Evolutionary conservation across 2,329 filamentous ascomycete species (phyloP).

Genomic region (Thelonectria olida): DNA sequence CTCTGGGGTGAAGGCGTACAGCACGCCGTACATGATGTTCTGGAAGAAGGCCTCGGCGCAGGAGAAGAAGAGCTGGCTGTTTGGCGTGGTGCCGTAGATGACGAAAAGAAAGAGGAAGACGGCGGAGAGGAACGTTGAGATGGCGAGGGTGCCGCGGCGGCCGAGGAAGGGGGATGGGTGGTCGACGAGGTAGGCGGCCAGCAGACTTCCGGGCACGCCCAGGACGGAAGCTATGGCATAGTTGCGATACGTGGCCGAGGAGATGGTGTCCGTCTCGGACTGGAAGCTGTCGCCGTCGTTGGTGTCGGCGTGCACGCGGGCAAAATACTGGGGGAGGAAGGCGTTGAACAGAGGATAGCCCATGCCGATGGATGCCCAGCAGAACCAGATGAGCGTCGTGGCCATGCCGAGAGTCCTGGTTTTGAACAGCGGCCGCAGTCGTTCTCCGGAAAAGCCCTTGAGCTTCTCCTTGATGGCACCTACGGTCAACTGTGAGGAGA

Average conservation of each 20-base stretch:
- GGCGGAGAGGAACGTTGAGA: slow-evolving; percentile 73
- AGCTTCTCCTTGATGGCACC: slow-evolving; percentile 67
- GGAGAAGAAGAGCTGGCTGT: slow-evolving; percentile 70
- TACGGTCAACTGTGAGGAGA: slow-evolving; percentile 35
- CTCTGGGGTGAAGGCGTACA: slow-evolving; percentile 82
- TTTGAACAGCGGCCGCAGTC: slow-evolving; percentile 72
- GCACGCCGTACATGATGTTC: slow-evolving; percentile 80
- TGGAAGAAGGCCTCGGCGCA: slow-evolving; percentile 77
- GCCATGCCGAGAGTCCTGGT: slow-evolving; percentile 60
- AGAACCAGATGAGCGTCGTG: slow-evolving; percentile 75
- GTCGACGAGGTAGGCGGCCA: slow-evolving; percentile 78
- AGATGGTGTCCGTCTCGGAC: slow-evolving; percentile 49
- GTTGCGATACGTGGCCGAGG: slow-evolving; percentile 74
- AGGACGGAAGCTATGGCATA: slow-evolving; percentile 82
- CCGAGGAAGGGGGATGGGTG: slow-evolving; percentile 69
- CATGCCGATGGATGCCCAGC: slow-evolving; percentile 85
- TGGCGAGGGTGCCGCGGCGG: slow-evolving; percentile 76
- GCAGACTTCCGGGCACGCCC: slow-evolving; percentile 79
- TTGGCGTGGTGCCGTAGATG: slow-evolving; percentile 63
- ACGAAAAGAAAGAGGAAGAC: slow-evolving; percentile 76
- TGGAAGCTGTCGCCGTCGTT: slow-evolving; percentile 34
- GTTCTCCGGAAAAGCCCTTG: slow-evolving; percentile 71
- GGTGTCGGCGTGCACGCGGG: slow-evolving; percentile 58
- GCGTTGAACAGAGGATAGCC: slow-evolving; percentile 90
- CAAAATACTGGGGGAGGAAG: slow-evolving; percentile 88